Conservation (phyloP, 1,284 basidiomycete species). For the Papiliotrema terrestris region DNA sequence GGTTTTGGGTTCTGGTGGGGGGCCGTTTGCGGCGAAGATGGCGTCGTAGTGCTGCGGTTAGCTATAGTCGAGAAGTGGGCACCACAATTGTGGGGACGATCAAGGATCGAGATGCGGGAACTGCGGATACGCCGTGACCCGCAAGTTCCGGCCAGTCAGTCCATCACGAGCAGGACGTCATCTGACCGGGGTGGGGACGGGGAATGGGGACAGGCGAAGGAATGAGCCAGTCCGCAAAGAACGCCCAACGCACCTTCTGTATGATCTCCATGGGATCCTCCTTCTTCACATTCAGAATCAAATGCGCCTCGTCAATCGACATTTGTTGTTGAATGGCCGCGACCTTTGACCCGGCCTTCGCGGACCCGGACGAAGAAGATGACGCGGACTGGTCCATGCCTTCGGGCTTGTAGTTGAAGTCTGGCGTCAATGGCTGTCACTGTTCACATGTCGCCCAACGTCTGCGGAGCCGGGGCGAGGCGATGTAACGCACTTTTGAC, state of each 20-base stretch:
- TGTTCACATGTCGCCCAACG: not conserved
- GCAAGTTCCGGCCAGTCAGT: too few species aligned
- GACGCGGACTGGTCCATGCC: conserved; percentile 41
- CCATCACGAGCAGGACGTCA: too few species aligned
- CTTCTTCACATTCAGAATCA: conserved; percentile 88
- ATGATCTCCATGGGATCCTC: conserved; percentile 66
- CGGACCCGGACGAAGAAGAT: conserved; percentile 23
- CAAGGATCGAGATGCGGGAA: not conserved
- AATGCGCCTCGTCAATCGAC: conserved; percentile 91
- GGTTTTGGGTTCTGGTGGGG: conserved; percentile 50
- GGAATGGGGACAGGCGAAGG: conserved; percentile 2
- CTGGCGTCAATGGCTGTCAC: conserved; percentile 47
- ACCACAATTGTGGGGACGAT: too few species aligned
- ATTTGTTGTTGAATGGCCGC: conserved; percentile 69
- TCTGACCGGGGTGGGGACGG: too few species aligned
- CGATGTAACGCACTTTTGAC: conserved; percentile 71
- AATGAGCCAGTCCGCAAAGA: conserved; percentile 5
- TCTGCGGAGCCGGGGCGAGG: not conserved
- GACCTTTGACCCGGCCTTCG: conserved; percentile 44
- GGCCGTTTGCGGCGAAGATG: conserved; percentile 83
- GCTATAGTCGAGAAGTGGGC: not conserved
- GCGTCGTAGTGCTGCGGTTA: conserved; percentile 77
- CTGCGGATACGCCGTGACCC: too few species aligned
- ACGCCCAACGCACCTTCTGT: conserved; percentile 58
- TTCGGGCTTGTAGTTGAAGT: conserved; percentile 72